Conservation (phyloP, 2,329 filamentous ascomycete species). For the Pseudopithomyces chartarum region DNA sequence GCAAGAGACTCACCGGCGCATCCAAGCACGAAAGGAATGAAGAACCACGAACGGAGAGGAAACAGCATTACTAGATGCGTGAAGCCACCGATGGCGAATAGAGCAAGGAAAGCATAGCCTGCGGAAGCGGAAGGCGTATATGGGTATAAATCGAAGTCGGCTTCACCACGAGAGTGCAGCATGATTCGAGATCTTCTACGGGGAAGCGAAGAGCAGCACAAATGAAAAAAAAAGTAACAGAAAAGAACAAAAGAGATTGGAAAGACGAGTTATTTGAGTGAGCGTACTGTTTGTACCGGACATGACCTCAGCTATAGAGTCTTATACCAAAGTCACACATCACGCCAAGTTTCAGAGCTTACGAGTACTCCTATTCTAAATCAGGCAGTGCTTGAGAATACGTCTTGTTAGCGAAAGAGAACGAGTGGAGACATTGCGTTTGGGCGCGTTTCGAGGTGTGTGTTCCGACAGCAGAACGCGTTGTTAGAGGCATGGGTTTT, state of each 20-base stretch:
- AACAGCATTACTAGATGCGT: slow-evolving; percentile 15
- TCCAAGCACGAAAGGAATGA: slow-evolving; percentile 59
- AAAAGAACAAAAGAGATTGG: not conserved
- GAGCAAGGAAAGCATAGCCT: slow-evolving; percentile 18
- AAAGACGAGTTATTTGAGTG: not conserved
- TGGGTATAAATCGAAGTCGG: slow-evolving; percentile 22
- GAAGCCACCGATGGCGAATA: slow-evolving; percentile 17
- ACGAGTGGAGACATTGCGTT: not conserved
- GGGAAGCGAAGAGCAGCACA: not conserved
- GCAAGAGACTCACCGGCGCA: slow-evolving; percentile 49
- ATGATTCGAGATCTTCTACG: not conserved
- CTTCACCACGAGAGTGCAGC: slow-evolving; percentile 7
- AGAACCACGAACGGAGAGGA: slow-evolving; percentile 48
- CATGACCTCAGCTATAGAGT: not conserved
- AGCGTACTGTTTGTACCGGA: not conserved
- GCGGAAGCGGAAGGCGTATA: slow-evolving; percentile 19
- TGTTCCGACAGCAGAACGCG: not conserved
- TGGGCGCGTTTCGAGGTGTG: not conserved
- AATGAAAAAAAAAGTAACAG: not conserved
- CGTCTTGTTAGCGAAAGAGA: not conserved
- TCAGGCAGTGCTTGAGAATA: not conserved
- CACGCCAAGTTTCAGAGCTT: not conserved
- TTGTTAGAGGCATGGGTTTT: not conserved
- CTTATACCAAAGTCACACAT: not conserved
- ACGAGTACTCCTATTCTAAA: not conserved